Evolutionary conservation across 2,329 filamentous ascomycete species (phyloP), one percentile per base, ranked within the genome.

Genomic region (Hymenoscyphus infarciens): DNA sequence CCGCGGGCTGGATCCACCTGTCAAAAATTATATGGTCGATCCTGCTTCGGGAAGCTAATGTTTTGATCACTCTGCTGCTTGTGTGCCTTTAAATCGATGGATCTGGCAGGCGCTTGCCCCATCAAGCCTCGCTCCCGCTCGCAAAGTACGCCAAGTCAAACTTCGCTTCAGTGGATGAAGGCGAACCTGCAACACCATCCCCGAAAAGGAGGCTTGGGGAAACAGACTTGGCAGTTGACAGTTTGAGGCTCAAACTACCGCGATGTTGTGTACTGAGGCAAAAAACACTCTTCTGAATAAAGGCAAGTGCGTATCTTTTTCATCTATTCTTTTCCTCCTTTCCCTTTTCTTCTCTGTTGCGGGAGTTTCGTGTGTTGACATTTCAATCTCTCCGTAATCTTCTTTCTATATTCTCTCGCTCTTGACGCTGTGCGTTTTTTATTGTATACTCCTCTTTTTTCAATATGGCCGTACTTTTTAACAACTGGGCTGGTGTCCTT

Each of bases 211-310:
- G 42, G 55, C 63, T 64, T 64, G 57, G 61, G 60, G 65, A 67
- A 67, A 68, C 65, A 63, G 62, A 58, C 64, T 68, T 68, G 67
- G 67, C 64, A 58, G 67, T 68, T 68, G 67, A 65, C 64, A 58
- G 67, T 67, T 66, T 68, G 61, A 39, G 55, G 55, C 56, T 63
- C 60, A 62, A 42, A 64, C 57, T 55, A 55, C 52, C 52, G 52
- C 15, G 3, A 13, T 33, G 10, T n/a, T 55, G 4, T 55, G 5
- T 11, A 38, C 15, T 27, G 25, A 25, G 27, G 27, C 42, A 31
- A 16, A 33, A 35, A 31, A 35, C 5, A n/a, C n/a, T n/a, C n/a
- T 19, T 56, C 27, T 39, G n/a, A 38, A 57, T 35, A 27, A 35
- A 39, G 19, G 15, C 13, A 35, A 57, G 58, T 49, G 58, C 45